Base-by-base conservation (phyloP, 345 rosid genomes). In the Odontarrhena argentea region DNA sequence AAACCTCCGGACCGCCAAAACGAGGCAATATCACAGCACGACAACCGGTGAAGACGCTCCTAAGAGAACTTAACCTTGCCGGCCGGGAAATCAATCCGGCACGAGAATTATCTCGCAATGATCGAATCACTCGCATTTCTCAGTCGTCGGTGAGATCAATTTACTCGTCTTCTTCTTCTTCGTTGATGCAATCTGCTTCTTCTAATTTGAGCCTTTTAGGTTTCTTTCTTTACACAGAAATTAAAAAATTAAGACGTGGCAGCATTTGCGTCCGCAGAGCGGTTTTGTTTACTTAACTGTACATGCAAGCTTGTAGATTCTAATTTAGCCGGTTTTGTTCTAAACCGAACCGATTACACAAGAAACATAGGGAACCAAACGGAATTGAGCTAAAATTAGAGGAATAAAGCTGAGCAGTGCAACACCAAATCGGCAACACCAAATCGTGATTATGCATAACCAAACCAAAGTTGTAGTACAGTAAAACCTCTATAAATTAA, bases 1-100 rank as follows among this genome's bases (percentile, higher is more conserved):
- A 78, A 65, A 85, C 89, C 77, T 86, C 96, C 14, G 98, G 94
- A 10, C 96, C 96, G 15, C 98, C 98, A 69, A 88, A 90, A 22
- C 92, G 92, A 8, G 94, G 95, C 44, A 93, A 59, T 67, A 90
- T 61, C 73, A 90, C 98, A 7, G 91, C 97, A 63, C 97, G 82
- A 82, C 96, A 90, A 25, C 80, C 78, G 51, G 87, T 93, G 37
- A 75, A 86, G 42, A 86, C 48, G 60, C 72, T 70, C 14, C 98
- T 83, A 14, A 70, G 53, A 37, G 67, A 74, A 32, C 57, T 55
- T 44, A 69, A 46, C 37, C 63, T 70, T 65, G 35, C 64, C 50
- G 59, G 38, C 60, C 54, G 76, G 38, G 30, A 71, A 26, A 71
- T 2, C 26, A 52, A 45, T 63, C 61, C 55, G 11, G 69, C 10